These are phyloP conservation scores for Skeletonema grethae DNA, from an alignment of 108 stramenopile species.

Conservation along the genomic window DNA sequence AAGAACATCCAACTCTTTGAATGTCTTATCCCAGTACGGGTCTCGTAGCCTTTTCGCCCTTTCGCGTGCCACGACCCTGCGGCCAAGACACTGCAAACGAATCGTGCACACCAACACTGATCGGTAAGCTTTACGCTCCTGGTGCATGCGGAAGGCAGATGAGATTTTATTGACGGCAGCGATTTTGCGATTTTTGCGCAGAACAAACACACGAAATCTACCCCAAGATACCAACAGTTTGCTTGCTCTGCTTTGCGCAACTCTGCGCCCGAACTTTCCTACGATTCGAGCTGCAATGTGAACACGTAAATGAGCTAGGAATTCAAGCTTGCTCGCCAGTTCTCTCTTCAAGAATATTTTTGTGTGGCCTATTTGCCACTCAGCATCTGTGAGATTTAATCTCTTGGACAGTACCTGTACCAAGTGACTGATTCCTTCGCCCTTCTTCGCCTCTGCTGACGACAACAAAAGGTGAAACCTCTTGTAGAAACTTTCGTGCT, in stretches of 20 bases:
- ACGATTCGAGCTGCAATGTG: slow-evolving; percentile 69
- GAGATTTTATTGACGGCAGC: slow-evolving; percentile 60
- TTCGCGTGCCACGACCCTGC: slow-evolving; percentile 50
- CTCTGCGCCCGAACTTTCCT: slow-evolving; percentile 60
- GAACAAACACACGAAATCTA: slow-evolving; percentile 62
- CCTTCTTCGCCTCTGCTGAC: slow-evolving; percentile 55
- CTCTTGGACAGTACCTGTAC: slow-evolving; percentile 78
- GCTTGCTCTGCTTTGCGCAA: slow-evolving; percentile 56
- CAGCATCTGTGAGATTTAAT: slow-evolving; percentile 76
- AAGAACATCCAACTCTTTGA: slow-evolving; percentile 66
- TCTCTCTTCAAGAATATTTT: slow-evolving; percentile 88
- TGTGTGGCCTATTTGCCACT: slow-evolving; percentile 92
- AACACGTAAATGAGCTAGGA: slow-evolving; percentile 75
- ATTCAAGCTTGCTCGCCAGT: slow-evolving; percentile 81
- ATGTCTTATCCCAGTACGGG: slow-evolving; percentile 73
- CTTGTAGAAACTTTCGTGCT: slow-evolving; percentile 85
- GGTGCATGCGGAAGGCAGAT: slow-evolving; percentile 53
- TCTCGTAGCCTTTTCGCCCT: slow-evolving; percentile 60
- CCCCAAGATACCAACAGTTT: slow-evolving; percentile 65
- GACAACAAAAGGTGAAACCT: slow-evolving; percentile 80
- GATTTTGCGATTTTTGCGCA: slow-evolving; percentile 41
- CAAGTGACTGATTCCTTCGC: slow-evolving; percentile 72
- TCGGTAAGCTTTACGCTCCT: slow-evolving; percentile 33
- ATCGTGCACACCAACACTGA: slow-evolving; percentile 21
- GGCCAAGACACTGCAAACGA: slow-evolving; percentile 63